A percentile compares a stretch with the other conserved stretches of the same genome.
phyloP scores from a whole-genome alignment of 345 rosid species.

The Boechera stricta region DNA sequence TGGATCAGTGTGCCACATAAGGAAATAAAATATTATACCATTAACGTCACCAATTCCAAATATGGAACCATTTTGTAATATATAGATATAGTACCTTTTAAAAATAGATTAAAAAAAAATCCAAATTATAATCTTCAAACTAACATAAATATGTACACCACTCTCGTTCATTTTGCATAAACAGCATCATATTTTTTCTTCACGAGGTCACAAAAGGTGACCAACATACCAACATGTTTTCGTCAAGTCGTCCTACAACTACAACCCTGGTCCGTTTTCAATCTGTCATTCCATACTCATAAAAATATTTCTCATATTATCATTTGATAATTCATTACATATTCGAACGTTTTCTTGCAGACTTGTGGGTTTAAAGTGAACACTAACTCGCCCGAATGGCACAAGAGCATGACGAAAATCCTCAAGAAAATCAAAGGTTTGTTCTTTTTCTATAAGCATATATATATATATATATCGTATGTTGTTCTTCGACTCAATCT shows the following conservation, averaged over 20 bases:
- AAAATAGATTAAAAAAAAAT: neutral
- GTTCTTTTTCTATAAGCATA: neutral
- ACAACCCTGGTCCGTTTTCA: conserved; percentile 42
- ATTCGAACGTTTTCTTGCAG: conserved; percentile 18
- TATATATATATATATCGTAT: neutral
- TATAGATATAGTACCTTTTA: conserved; percentile 19
- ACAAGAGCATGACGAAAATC: conserved; percentile 44
- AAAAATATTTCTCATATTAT: neutral
- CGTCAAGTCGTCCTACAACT: conserved; percentile 18
- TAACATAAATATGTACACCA: conserved; percentile 36
- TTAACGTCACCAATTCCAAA: conserved; percentile 10
- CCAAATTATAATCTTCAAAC: conserved; percentile 6
- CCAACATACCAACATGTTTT: conserved; percentile 23
- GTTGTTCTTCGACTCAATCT: neutral
- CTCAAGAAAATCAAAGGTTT: conserved; percentile 44
- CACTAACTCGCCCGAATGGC: conserved; percentile 42
- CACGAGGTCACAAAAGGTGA: neutral
- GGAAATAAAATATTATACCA: conserved; percentile 23
- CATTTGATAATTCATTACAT: neutral
- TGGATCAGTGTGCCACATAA: conserved; percentile 8
- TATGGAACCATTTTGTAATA: neutral
- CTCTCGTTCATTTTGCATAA: conserved; percentile 21
- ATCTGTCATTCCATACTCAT: conserved; percentile 2
- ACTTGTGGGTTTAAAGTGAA: conserved; percentile 47
- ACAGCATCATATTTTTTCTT: neutral